Evolutionary conservation across 2,329 filamentous ascomycete species (phyloP).

Genomic region (Claviceps spartinae): DNA sequence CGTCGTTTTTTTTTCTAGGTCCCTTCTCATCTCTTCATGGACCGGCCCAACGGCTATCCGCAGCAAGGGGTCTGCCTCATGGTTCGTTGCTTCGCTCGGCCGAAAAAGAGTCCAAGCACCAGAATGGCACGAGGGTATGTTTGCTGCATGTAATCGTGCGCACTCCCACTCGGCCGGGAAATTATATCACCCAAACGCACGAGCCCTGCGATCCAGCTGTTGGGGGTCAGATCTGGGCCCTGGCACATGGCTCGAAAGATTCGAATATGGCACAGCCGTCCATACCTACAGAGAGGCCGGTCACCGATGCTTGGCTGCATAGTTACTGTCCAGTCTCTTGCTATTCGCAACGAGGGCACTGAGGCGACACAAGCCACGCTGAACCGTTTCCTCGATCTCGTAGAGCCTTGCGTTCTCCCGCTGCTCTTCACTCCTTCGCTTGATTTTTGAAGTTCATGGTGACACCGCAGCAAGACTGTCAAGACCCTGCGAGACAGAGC

Average conservation of each 20-base stretch:
- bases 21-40: neutral
- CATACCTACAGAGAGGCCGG: neutral
- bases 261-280: neutral
- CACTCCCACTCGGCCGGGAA: constrained; percentile 4
- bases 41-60: constrained; percentile 1
- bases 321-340: neutral
- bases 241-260: neutral
- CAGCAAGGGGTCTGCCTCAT: neutral
- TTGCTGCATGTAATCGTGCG: constrained; percentile 1
- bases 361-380: constrained; percentile 3
- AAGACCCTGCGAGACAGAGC: neutral
- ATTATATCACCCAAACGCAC: neutral
- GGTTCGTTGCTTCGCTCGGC: neutral
- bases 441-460: neutral
- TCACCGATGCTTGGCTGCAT: neutral
- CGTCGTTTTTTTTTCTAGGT: neutral
- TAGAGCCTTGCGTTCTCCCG: neutral
- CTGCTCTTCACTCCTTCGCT: neutral
- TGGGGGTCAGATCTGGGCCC: neutral
- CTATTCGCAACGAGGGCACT: neutral
- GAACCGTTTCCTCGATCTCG: neutral
- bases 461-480: neutral
- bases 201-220: neutral
- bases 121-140: neutral
- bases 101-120: too few species aligned